Base-by-base conservation (phyloP, 2,329 filamentous ascomycete species). In the Paecilomyces fulvus region DNA sequence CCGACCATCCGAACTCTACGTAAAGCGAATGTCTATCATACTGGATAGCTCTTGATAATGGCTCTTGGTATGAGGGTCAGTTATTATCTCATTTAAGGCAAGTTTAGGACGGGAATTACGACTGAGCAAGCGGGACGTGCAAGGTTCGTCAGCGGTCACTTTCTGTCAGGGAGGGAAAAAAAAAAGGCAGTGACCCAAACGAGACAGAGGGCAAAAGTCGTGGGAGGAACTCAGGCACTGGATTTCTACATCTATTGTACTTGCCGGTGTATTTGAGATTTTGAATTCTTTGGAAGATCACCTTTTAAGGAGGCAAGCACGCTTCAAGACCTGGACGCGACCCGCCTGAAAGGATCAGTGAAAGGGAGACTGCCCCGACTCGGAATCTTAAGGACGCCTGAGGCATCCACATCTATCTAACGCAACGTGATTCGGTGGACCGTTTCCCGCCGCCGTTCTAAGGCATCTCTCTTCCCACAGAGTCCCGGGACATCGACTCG, bases 11-110 rank as follows among this genome's bases (percentile, higher is more conserved):
- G 54, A 57, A 57, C 62, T 65, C 63, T 63, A 64, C 67, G 72
- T 74, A 74, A 74, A 72, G 66, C 67, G 67, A 70, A 70, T 68
- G 63, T 69, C 64, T 66, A 70, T 70, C 64, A 66, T 69, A 64
- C 64, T 66, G 60, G 63, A 61, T 58, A 61, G 63, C 67, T 65
- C 61, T 58, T 33, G 58, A 63, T 61, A 65, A 64, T 64, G 69
- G 66, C 62, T 69, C 67, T 65, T 68, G 65, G 68, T 70, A 69
- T 70, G 66, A 71, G 65, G 65, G 59, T 64, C 58, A 54, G 56
- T 60, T 65, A 58, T 66, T 63, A 62, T 61, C 60, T 67, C 59
- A 58, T 62, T 58, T 63, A 67, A 70, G 64, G 59, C 63, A 65
- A 62, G 62, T 60, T 63, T 43, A 43, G 52, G 49, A 57, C 51